Evolutionary conservation across 2,329 filamentous ascomycete species (phyloP).

Genomic region (Furcasterigmium furcatum): DNA sequence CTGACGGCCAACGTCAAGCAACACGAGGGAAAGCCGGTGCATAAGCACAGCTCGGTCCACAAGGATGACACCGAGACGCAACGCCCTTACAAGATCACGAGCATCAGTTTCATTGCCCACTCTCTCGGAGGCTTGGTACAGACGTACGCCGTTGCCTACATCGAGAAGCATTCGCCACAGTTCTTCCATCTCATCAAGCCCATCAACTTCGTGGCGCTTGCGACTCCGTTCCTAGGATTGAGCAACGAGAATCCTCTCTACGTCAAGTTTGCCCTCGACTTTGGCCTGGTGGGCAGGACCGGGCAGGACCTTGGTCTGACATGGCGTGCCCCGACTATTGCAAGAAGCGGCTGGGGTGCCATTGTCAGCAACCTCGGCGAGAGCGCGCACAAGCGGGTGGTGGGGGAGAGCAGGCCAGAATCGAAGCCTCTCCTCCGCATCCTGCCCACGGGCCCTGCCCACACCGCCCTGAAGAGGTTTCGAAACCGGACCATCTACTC

Average conservation of each 20-base stretch:
- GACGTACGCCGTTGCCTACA: conserved; percentile 93
- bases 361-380: conserved; percentile 79
- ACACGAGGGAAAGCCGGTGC: conserved; percentile 41
- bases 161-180: conserved; percentile 88
- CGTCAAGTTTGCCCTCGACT: conserved; percentile 94
- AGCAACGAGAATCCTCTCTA: conserved; percentile 98
- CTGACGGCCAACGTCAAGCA: conserved; percentile 24
- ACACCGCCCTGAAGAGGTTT: conserved; percentile 82
- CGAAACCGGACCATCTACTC: conserved; percentile 90
- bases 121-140: conserved; percentile 88
- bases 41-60: conserved; percentile 61
- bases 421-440: conserved; percentile 88
- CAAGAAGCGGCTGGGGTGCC: conserved; percentile 82
- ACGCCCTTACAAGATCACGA: conserved; percentile 78
- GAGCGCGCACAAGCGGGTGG: conserved; percentile 57
- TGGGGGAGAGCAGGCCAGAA: conserved; percentile 65
- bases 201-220: conserved; percentile 85
- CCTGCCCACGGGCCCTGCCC: conserved; percentile 85
- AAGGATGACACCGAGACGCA: conserved; percentile 32
- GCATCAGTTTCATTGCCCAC: conserved; percentile 92
- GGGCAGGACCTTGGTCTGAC: conserved; percentile 93
- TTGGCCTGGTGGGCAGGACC: conserved; percentile 92
- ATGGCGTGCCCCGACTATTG: conserved; percentile 85
- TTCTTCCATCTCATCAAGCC: conserved; percentile 87
- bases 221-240: conserved; percentile 82